Base-by-base conservation (phyloP, 1,284 basidiomycete genomes). In the Megacollybia platyphylla region DNA sequence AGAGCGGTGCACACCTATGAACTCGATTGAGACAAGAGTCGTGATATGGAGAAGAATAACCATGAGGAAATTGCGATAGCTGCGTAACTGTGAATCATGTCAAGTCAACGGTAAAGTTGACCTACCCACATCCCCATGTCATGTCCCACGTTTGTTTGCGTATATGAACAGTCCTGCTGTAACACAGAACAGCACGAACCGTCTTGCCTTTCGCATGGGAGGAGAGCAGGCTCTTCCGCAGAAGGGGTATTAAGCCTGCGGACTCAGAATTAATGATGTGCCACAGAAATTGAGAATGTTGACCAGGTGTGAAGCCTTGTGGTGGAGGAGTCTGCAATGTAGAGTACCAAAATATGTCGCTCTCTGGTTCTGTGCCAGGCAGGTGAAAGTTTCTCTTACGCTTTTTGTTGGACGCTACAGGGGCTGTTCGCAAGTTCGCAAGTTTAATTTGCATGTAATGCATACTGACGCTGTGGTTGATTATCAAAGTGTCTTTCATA, bases 1-100 rank as follows among this genome's bases (percentile, higher is more conserved):
- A 92, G 67, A 4, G 77, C 70, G 1, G 83, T 68, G 49, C 88
- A 87, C 3, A 71, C 20, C 20, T 24, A 24, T 24, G 20, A 24
- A 24, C 20, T 15, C 20, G 5, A 5, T 24, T 24, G 20, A 24
- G 20, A 24, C 20, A 24, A 24, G 20, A 24, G 20, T 4, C 20
- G 5, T 24, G 3, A 24, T 24, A 24, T 24, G 20, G 20, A 24
- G 20, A 24, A 24, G 4, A 3, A 24, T 5, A 24, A 24, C 67
- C 83, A 93, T 92, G 44, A 87, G 52, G 52, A 83, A 89, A 55
- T 91, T 92, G 27, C 88, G 79, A 56, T 92, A 91, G n/a, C 85
- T 87, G 48, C 8, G 44, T 26, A 38, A 31, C 15, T 31, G 34
- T 41, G 44, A 39, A 29, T 30, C 6, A 29, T 46, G 10, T 31